Base-by-base conservation (phyloP, 164 flowering plant species). In the Macadamia tetraphylla region DNA sequence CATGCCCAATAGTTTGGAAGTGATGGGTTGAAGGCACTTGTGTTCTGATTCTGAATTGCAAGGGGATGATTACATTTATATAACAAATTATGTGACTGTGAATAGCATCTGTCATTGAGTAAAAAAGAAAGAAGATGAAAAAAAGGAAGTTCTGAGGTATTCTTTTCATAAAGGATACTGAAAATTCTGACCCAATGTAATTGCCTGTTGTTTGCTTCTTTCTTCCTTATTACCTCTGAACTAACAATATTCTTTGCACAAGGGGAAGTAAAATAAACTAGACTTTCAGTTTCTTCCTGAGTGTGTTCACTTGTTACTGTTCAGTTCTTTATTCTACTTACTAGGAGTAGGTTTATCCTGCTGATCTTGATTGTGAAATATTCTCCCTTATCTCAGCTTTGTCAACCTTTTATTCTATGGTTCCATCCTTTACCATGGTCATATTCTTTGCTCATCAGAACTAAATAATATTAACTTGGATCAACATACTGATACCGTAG, bases 81-180 rank as follows among this genome's bases (percentile, higher is more conserved):
- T 71, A 71, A 71, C 69, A 66, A 23, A 48, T 71, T 32, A 66
- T 63, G 64, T 61, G 73, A 63, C 17, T 64, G 73, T 70, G 63
- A 64, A 68, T 68, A 56, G 52, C 48, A 58, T 57, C 58, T 60
- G 43, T 32, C n/a, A 60, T 56, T 13, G 31, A 43, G 56, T 14
- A 65, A 9, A 46, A 43, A 46, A 46, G 51, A 11, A 46, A 46
- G 13, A 46, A 9, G 51, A 35, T 4, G 29, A 23, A 40, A 23
- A 48, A 40, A 35, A 65, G 44, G n/a, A 52, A 51, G 29, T 17
- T 61, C 52, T 66, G 56, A 69, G 65, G 49, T 71, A 58, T 32
- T 51, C 44, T 4, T 30, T 60, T 42, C 18, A n/a, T 29, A 49
- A 14, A n/a, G 63, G 31, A 15, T 30, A 23, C 40, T 60, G 32